A percentile compares a stretch with the other conserved stretches of the same genome.
phyloP scores from a whole-genome alignment of 768 basidiomycete genomes.

The Solioccasus polychromus region DNA sequence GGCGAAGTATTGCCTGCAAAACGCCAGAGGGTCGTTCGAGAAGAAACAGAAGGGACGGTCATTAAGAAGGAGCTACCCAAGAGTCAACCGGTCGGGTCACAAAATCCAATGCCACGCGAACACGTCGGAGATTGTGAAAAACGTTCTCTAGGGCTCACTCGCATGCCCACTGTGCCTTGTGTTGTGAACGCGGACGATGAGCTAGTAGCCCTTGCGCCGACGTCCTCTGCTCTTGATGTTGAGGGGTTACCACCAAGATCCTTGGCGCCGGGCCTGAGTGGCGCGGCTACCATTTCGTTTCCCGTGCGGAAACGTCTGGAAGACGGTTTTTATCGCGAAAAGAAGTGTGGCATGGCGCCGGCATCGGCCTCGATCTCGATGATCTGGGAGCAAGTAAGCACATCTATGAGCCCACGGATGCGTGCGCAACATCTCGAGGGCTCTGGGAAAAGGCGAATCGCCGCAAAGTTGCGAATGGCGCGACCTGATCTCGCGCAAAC shows the following conservation, averaged over 20 bases:
- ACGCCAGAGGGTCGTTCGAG: constrained; percentile 15
- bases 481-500: constrained; percentile 42
- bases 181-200: neutral
- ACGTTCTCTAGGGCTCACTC: neutral
- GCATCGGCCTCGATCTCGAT: too few relatives aligned
- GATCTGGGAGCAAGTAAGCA: neutral
- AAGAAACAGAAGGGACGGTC: neutral
- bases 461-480: constrained; percentile 41
- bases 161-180: neutral
- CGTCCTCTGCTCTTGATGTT: neutral
- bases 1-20: constrained; percentile 7
- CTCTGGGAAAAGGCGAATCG: constrained; percentile 23
- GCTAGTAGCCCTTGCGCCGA: neutral
- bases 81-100: too few relatives aligned
- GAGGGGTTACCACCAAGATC: neutral
- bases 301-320: constrained; percentile 17
- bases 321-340: constrained; percentile 2
- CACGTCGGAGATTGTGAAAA: too few relatives aligned
- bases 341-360: too few relatives aligned
- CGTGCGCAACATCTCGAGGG: constrained; percentile 18
- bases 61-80: neutral
- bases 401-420: constrained; percentile 15
- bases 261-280: neutral
- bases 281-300: constrained; percentile 17
- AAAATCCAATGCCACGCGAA: too few relatives aligned